Conservation (phyloP, 2,329 filamentous ascomycete species). For the Pseudogymnoascus sp. region DNA sequence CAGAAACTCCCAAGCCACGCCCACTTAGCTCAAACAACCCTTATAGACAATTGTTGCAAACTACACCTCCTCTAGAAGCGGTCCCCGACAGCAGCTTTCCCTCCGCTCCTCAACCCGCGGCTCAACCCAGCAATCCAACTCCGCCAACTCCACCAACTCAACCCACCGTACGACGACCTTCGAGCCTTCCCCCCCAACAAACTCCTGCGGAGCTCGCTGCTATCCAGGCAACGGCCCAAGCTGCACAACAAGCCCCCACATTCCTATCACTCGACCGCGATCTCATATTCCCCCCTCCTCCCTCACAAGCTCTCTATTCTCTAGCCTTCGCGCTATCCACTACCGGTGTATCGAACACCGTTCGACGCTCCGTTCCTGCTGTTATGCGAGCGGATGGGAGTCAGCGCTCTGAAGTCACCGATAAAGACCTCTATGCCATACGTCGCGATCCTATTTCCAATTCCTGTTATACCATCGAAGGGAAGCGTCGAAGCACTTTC, state of each 20-base stretch:
- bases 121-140: background rate
- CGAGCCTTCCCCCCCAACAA: background rate
- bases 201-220: background rate
- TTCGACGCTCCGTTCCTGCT: background rate
- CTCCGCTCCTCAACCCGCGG: background rate
- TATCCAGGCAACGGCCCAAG: background rate
- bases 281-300: background rate
- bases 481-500: conserved; percentile 3
- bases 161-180: too few relatives aligned
- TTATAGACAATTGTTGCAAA: background rate
- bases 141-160: background rate
- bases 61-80: background rate
- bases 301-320: conserved; percentile 6
- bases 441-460: background rate
- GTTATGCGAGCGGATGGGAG: background rate
- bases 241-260: background rate
- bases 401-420: background rate
- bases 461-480: background rate
- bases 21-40: background rate
- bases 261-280: conserved; percentile 2
- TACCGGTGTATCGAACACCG: background rate
- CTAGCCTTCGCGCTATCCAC: background rate
- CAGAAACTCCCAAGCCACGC: background rate
- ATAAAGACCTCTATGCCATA: conserved; percentile 1
- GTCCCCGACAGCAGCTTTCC: background rate